These are phyloP conservation scores for Cystobasidium slooffiae DNA, from an alignment of 1,284 basidiomycete species.

Conservation along the genomic window DNA sequence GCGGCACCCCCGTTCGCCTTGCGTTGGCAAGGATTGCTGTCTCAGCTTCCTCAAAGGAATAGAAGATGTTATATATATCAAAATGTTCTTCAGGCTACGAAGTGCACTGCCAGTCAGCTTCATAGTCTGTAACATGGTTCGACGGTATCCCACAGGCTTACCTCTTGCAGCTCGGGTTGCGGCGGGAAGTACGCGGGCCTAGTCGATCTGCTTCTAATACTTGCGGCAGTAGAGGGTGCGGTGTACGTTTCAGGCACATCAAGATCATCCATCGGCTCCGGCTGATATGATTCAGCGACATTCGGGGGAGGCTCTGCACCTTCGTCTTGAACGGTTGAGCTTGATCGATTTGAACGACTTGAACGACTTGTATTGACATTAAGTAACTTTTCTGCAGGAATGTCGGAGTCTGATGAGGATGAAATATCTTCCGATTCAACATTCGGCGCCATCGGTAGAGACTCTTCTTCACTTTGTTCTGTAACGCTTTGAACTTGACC, in stretches of 20 bases:
- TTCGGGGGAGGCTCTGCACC: no score
- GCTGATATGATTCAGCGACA: no score
- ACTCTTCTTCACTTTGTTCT: background rate
- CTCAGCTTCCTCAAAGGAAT: constrained; percentile 37
- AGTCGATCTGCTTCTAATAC: no score
- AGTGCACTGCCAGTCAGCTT: no score
- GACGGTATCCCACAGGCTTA: background rate
- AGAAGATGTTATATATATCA: constrained; percentile 38
- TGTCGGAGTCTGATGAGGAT: constrained; percentile 25
- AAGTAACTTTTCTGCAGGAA: constrained; percentile 7
- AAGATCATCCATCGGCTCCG: no score
- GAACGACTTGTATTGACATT: constrained; percentile 14
- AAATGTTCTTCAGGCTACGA: constrained; percentile 13
- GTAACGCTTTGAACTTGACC: background rate
- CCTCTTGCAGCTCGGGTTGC: no score
- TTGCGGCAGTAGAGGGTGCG: no score
- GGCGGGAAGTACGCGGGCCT: no score
- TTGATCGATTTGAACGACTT: background rate
- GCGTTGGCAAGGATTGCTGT: constrained; percentile 23
- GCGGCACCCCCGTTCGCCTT: background rate
- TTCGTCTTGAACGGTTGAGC: background rate
- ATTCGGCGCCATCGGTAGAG: background rate
- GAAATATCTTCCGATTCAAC: background rate
- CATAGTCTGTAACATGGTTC: background rate
- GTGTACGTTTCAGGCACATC: no score